These are phyloP conservation scores for Coprinellus aureogranulatus DNA, from an alignment of 768 basidiomycete species.

Conservation along the genomic window DNA sequence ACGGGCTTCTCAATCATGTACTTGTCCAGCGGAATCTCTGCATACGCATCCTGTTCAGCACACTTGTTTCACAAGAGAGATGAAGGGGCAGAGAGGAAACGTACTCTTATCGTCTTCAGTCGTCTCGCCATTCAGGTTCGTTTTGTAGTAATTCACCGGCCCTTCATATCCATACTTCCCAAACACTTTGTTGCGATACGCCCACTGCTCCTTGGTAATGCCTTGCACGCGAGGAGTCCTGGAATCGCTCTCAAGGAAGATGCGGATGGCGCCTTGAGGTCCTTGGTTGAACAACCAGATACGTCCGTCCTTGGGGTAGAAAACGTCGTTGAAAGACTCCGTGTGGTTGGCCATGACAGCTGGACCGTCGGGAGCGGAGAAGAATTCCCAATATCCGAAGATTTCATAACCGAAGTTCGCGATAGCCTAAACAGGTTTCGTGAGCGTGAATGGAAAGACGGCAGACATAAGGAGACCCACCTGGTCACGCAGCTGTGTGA, in stretches of 20 bases:
- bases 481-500: constrained; percentile 15
- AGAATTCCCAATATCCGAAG: constrained; percentile 34
- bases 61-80: not conserved
- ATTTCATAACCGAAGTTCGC: constrained; percentile 25
- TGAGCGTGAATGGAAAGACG: no score
- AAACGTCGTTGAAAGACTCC: constrained; percentile 36
- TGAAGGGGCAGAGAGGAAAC: not conserved
- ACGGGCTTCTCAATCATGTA: constrained; percentile 31
- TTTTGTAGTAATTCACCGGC: constrained; percentile 36
- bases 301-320: constrained; percentile 22
- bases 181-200: constrained; percentile 27
- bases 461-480: no score
- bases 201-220: not conserved
- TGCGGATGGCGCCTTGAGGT: constrained; percentile 12
- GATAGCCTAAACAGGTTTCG: no score
- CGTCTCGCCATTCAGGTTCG: constrained; percentile 16
- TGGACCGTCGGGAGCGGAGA: constrained; percentile 31
- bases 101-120: constrained; percentile 22
- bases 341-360: constrained; percentile 24
- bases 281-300: constrained; percentile 7
- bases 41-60: no score
- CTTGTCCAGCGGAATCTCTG: constrained; percentile 23
- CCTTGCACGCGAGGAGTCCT: not conserved
- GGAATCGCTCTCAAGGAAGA: constrained; percentile 11
- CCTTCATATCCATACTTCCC: constrained; percentile 26